Percentiles rank a stretch among this genome's conserved stretches.
phyloP scores from a whole-genome alignment of 2,329 filamentous ascomycete genomes.

The Diplocarpon mali region DNA sequence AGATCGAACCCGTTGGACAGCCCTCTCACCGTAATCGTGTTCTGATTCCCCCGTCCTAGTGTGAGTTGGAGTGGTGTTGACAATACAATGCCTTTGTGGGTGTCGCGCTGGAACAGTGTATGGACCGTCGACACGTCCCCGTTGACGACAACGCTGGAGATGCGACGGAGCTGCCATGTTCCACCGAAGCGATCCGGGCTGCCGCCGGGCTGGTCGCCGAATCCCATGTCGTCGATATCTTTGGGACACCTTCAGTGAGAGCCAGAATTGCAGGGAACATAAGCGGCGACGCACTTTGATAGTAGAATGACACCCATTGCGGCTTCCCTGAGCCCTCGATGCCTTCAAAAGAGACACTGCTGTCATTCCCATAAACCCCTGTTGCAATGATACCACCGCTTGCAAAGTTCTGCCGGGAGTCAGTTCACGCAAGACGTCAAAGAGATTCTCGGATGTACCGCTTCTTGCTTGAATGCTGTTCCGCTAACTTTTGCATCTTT shows the following conservation, averaged over 20 bases:
- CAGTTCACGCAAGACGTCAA: background rate
- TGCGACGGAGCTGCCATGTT: conserved; percentile 46
- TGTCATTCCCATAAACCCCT: conserved; percentile 7
- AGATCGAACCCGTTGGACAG: conserved; percentile 43
- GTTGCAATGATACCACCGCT: conserved; percentile 6
- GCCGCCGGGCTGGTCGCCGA: conserved; percentile 32
- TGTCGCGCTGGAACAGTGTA: conserved; percentile 42
- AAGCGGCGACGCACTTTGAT: background rate
- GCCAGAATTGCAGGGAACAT: background rate
- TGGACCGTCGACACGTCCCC: conserved; percentile 37
- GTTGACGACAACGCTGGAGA: conserved; percentile 50
- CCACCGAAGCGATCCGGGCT: conserved; percentile 48
- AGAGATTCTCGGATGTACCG: conserved; percentile 32
- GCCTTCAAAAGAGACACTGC: conserved; percentile 4
- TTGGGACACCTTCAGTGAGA: background rate
- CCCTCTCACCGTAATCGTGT: conserved; percentile 47
- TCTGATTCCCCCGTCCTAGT: conserved; percentile 38
- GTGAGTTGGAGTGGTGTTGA: conserved; percentile 44
- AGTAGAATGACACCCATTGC: conserved; percentile 9
- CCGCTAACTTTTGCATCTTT: conserved; percentile 36
- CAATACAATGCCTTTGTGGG: conserved; percentile 48
- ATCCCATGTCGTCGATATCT: conserved; percentile 6
- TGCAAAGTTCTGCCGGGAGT: conserved; percentile 3
- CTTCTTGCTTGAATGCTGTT: conserved; percentile 43
- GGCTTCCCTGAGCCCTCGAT: conserved; percentile 6